phyloP scores from a whole-genome alignment of 495 filamentous ascomycete species.

The Daldinia childiae region DNA sequence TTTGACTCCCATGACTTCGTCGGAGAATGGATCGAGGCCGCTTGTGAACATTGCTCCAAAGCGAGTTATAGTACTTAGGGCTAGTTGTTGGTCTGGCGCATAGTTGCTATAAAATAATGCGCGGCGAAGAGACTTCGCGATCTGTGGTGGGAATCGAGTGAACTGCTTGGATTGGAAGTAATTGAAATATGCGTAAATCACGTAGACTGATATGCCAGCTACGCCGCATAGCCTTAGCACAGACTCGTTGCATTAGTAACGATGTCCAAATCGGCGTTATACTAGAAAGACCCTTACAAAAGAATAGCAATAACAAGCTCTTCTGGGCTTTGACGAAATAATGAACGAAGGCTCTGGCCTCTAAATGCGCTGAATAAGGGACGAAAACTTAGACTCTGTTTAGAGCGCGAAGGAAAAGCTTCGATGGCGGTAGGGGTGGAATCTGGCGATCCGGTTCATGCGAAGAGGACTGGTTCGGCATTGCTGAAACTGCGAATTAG shows the following conservation, averaged over 20 bases:
- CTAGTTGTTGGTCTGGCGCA: conserved; percentile 71
- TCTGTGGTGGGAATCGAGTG: conserved; percentile 77
- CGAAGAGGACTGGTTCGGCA: conserved; percentile 38
- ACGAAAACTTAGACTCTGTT: conserved; percentile 46
- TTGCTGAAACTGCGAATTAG: conserved; percentile 26
- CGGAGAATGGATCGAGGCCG: conserved; percentile 86
- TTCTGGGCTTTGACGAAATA: conserved; percentile 52
- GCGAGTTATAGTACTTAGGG: conserved; percentile 86
- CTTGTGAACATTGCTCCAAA: conserved; percentile 71
- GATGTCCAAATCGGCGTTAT: neutral
- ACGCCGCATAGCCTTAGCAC: conserved; percentile 54
- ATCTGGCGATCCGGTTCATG: conserved; percentile 32
- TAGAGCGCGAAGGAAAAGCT: conserved; percentile 45
- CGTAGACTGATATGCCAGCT: conserved; percentile 62
- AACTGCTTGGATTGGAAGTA: conserved; percentile 68
- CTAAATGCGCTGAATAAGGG: conserved; percentile 48
- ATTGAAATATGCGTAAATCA: conserved; percentile 70
- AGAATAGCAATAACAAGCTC: conserved; percentile 52
- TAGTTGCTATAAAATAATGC: conserved; percentile 88
- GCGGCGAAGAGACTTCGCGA: conserved; percentile 82
- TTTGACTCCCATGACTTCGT: conserved; percentile 90
- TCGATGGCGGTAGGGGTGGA: conserved; percentile 37
- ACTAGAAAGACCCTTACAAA: conserved; percentile 30
- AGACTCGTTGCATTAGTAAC: conserved; percentile 31
- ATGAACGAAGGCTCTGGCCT: conserved; percentile 44